Base-by-base conservation (phyloP, 768 basidiomycete species). In the Suillus americanus region DNA sequence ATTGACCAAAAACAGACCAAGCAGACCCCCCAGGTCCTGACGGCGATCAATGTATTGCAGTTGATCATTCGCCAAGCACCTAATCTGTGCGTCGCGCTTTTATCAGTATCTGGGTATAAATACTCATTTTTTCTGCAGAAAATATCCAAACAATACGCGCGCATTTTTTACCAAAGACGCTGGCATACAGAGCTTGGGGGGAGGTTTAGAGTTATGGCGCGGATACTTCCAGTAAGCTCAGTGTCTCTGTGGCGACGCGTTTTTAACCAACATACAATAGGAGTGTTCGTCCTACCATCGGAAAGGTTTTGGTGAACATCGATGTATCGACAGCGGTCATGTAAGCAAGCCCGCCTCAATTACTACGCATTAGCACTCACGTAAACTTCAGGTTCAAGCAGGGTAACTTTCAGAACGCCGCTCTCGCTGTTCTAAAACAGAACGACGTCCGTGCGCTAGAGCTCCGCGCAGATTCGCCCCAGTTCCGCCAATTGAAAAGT, bases 221-320 rank as follows among this genome's bases (percentile, higher is more conserved):
- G 85, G 85, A 0, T 84, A 77, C 50, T 85, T 80, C 62, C 84
- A 85, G 85, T 86, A 62, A 35, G 81, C 69, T 33, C n/a, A 6
- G 48, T 37, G 54, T 37, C 23, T 25, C 48, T 35, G 12, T 28
- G 43, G 46, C 43, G 38, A 13, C 43, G 12, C 35, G 1, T 56
- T 53, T 35, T 57, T 56, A 67, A 43, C n/a, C 41, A 20, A 45
- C 50, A 35, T 41, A 23, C 23, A 20, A 23, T 46, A 85, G 83
- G 65, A 83, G 81, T 53, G 82, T 85, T 45, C 79, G 85, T 1
- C 84, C 83, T 0, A 74, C 79, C 1, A 63, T 75, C 0, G 77
- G 75, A 1, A 64, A 74, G 10, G 79, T 84, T 65, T 68, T 83
- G 0, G 69, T 86, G 2, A 84, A 81, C 16, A 72, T 86, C 1